These are phyloP conservation scores for Chaetomiaceae sp. DNA, from an alignment of 2,329 filamentous ascomycete genomes.

Conservation along the genomic window DNA sequence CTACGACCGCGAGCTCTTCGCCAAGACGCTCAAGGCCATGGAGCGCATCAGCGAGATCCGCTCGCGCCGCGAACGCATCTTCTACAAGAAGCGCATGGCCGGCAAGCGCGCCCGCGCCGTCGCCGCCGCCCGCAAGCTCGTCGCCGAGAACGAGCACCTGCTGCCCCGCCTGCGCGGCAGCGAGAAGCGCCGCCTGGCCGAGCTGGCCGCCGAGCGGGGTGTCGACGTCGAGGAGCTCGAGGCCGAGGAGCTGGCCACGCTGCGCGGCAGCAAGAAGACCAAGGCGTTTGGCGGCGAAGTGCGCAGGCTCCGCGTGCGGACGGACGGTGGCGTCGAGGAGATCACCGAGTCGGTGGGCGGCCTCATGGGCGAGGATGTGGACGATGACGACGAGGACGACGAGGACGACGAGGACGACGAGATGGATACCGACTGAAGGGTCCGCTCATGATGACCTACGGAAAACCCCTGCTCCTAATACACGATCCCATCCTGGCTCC, in stretches of 20 bases:
- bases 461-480: background rate
- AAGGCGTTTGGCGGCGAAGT: constrained; percentile 40
- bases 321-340: constrained; percentile 40
- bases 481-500: background rate
- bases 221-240: constrained; percentile 33
- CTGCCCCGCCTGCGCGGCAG: constrained; percentile 67
- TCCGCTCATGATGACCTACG: background rate
- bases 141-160: constrained; percentile 88
- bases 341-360: constrained; percentile 27
- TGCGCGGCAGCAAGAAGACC: constrained; percentile 25
- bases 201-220: constrained; percentile 50
- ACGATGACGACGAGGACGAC: constrained; percentile 35
- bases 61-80: constrained; percentile 75
- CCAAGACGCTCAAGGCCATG: constrained; percentile 88
- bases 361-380: constrained; percentile 28
- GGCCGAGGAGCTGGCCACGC: constrained; percentile 30
- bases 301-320: constrained; percentile 34
- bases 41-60: constrained; percentile 83
- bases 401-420: constrained; percentile 34
- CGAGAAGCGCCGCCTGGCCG: constrained; percentile 59
- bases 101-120: constrained; percentile 82
- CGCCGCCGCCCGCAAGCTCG: constrained; percentile 76
- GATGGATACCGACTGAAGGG: constrained; percentile 40
- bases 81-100: constrained; percentile 90
- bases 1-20: constrained; percentile 90